These are phyloP conservation scores for Aspergillus eucalypticola DNA, from an alignment of 2,329 filamentous ascomycete species.

Conservation along the genomic window DNA sequence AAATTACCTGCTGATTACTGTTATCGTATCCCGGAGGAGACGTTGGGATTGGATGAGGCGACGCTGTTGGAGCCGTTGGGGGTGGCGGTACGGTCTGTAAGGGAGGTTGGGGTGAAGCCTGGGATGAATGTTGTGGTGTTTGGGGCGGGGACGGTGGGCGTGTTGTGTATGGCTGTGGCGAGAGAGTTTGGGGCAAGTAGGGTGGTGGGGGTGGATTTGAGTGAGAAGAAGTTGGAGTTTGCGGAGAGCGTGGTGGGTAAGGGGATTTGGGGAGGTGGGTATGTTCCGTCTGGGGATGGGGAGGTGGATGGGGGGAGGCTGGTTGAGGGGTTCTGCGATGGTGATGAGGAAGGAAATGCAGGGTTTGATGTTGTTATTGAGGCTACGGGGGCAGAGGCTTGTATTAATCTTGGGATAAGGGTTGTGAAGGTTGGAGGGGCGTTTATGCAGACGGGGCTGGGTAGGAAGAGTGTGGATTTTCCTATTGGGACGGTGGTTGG, in stretches of 20 bases:
- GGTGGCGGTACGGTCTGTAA: slow-evolving; percentile 49
- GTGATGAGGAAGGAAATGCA: slow-evolving; percentile 15
- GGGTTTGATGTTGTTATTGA: slow-evolving; percentile 46
- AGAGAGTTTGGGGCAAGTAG: slow-evolving; percentile 74
- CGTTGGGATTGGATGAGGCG: slow-evolving; percentile 44
- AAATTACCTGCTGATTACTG: slow-evolving; percentile 41
- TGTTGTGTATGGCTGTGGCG: slow-evolving; percentile 81
- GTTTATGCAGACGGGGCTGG: slow-evolving; percentile 40
- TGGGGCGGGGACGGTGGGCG: slow-evolving; percentile 79
- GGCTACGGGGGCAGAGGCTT: slow-evolving; percentile 46
- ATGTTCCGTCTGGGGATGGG: neutral
- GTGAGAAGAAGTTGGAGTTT: neutral
- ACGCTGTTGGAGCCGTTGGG: slow-evolving; percentile 52
- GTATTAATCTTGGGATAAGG: slow-evolving; percentile 49
- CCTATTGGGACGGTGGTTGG: slow-evolving; percentile 39
- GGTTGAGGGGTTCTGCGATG: neutral
- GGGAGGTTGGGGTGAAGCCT: slow-evolving; percentile 41
- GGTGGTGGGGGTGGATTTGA: slow-evolving; percentile 55
- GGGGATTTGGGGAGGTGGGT: neutral
- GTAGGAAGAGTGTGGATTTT: slow-evolving; percentile 40
- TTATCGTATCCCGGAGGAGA: slow-evolving; percentile 38
- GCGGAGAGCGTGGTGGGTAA: neutral
- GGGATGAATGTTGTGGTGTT: slow-evolving; percentile 51
- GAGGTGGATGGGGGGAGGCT: neutral
- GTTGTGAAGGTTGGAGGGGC: slow-evolving; percentile 32